Conservation (phyloP, 2,329 filamentous ascomycete genomes). For the Aspergillus fischeri region DNA sequence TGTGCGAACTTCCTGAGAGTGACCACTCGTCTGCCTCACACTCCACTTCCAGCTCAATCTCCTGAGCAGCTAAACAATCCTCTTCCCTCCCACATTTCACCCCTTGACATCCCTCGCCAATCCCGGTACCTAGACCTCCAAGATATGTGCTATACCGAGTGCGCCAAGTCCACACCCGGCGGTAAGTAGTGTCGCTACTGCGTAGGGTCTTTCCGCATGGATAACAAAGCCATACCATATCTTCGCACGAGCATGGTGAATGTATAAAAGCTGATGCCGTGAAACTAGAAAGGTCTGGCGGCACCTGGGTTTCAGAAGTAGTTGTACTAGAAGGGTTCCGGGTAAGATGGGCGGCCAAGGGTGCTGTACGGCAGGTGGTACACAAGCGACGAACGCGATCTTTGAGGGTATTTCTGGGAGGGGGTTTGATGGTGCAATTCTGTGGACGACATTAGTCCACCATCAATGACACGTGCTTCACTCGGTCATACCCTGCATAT, state of each 20-base stretch:
- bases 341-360: constrained; percentile 46
- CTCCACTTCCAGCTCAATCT: constrained; percentile 79
- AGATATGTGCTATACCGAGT: constrained; percentile 74
- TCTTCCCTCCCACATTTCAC: constrained; percentile 79
- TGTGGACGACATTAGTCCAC: constrained; percentile 35
- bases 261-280: constrained; percentile 48
- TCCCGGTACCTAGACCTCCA: constrained; percentile 77
- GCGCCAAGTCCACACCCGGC: constrained; percentile 81
- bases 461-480: not conserved
- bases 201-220: constrained; percentile 71
- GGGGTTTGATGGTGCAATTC: constrained; percentile 89
- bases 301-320: constrained; percentile 21
- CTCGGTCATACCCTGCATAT: constrained; percentile 70
- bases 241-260: constrained; percentile 56
- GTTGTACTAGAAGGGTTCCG: constrained; percentile 26
- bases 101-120: constrained; percentile 82
- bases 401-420: constrained; percentile 61
- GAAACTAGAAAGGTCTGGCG: constrained; percentile 35
- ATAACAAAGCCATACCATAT: constrained; percentile 74
- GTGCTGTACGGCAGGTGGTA: constrained; percentile 66
- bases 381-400: constrained; percentile 80
- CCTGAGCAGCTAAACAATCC: constrained; percentile 70
- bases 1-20: constrained; percentile 24
- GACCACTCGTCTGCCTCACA: constrained; percentile 68
- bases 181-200: constrained; percentile 55